Percentiles rank a stretch among this genome's conserved stretches.
phyloP scores from a whole-genome alignment of 1,284 basidiomycete species.

The Volvariella volvacea region DNA sequence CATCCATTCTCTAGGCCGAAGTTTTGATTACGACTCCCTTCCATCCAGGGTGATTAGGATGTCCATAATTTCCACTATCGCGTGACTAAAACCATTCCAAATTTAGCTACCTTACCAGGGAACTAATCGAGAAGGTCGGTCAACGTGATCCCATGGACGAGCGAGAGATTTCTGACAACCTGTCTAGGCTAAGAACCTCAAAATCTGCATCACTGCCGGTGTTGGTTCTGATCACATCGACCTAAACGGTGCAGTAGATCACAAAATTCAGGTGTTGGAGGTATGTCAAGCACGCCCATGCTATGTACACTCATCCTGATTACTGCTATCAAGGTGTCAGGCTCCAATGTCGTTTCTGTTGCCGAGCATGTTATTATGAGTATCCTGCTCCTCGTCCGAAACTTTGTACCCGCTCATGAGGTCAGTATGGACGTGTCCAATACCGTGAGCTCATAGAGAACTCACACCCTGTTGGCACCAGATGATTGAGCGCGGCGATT shows the following conservation, averaged over 20 bases:
- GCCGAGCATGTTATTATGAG: constrained; percentile 82
- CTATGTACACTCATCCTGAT: neutral
- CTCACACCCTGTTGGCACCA: constrained; percentile 18
- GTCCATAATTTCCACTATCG: neutral
- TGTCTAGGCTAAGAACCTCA: constrained; percentile 78
- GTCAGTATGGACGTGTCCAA: constrained; percentile 27
- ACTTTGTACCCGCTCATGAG: constrained; percentile 80
- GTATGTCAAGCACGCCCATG: constrained; percentile 20
- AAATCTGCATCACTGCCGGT: constrained; percentile 90
- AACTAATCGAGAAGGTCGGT: constrained; percentile 61
- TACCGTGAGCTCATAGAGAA: neutral
- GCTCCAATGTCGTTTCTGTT: constrained; percentile 87
- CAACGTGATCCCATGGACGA: constrained; percentile 13
- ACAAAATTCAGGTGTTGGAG: constrained; percentile 78
- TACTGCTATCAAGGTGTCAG: constrained; percentile 48
- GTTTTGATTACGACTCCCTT: constrained; percentile 89
- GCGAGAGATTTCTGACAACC: neutral
- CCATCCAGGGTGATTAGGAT: constrained; percentile 64
- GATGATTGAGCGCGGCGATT: constrained; percentile 82
- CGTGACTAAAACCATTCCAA: neutral
- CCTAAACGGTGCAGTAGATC: constrained; percentile 82
- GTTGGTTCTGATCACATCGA: constrained; percentile 95
- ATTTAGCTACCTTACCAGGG: constrained; percentile 68
- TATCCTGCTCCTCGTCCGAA: constrained; percentile 82
- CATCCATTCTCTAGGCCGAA: constrained; percentile 42